Conservation (phyloP, 345 rosid genomes). For the Heritiera fomes region DNA sequence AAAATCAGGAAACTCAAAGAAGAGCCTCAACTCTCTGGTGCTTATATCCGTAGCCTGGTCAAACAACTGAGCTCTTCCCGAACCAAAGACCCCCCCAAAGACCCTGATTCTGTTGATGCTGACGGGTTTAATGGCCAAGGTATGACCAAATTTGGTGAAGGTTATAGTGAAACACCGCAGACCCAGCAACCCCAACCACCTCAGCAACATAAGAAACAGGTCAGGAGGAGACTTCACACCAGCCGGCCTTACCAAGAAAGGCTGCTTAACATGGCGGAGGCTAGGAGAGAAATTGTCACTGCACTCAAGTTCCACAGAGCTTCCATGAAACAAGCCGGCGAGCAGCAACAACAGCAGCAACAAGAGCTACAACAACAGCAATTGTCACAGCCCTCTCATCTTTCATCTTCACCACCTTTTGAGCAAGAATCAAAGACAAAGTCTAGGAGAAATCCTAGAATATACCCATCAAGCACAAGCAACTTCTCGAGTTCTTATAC, state of each 20-base stretch:
- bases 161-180: constrained; percentile 32
- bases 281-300: constrained; percentile 93
- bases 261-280: constrained; percentile 98
- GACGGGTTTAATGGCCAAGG: constrained; percentile 37
- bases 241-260: constrained; percentile 94
- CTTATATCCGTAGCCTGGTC: constrained; percentile 69
- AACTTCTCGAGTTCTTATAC: constrained; percentile 30
- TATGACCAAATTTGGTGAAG: constrained; percentile 31
- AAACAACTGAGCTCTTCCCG: constrained; percentile 71
- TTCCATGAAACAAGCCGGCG: constrained; percentile 80
- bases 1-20: constrained; percentile 35
- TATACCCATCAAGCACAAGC: constrained; percentile 43
- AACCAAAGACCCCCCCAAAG: constrained; percentile 48
- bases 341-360: constrained; percentile 39
- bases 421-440: constrained; percentile 49
- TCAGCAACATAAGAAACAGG: constrained; percentile 80
- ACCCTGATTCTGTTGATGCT: constrained; percentile 30
- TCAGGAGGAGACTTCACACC: constrained; percentile 91
- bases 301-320: constrained; percentile 93
- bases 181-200: constrained; percentile 43
- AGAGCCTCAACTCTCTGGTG: constrained; percentile 64
- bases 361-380: constrained; percentile 26
- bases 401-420: constrained; percentile 32
- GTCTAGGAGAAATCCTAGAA: constrained; percentile 52
- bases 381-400: constrained; percentile 24